Evolutionary conservation across 2,329 filamentous ascomycete genomes (phyloP), one percentile per base, ranked within the genome.

Genomic region (Diaporthe longicolla): DNA sequence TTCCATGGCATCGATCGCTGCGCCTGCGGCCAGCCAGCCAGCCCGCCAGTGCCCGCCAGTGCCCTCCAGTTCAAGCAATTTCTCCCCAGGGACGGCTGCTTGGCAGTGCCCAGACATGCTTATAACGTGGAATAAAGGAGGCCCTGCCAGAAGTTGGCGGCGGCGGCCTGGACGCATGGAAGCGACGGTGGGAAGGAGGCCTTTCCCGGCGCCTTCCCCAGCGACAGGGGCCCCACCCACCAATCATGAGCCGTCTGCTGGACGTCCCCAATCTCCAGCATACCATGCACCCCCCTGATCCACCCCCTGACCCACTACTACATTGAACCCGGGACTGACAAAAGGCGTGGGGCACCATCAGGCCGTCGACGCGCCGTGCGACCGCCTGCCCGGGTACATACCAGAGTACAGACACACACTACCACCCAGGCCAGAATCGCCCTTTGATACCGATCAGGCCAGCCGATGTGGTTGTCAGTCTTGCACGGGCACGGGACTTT

Each of bases 271-370:
- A 71, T 73, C 68, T 73, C 72, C 72, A 73, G 72, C 32, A 63
- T 55, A 8, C 68, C 72, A 54, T 26, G 59, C 57, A 45, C 57
- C 13, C 69, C 58, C 58, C 70, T 73, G 59, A 45, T 61, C 69
- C 59, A 65, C 72, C 72, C 73, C 73, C 69, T 72, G 69, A 68
- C 69, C 73, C 73, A 50, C 71, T 59, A 54, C 59, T 57, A 59
- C 70, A 71, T 45, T 71, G 45, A 61, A 13, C 43, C 50, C 54
- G 55, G 40, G 40, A 70, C 50, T 58, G 52, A 50, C 50, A 59
- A 50, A 37, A 37, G 21, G 45, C 61, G 61, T 66, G 61, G 61
- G 61, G 61, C 61, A 26, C 59, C 40, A 45, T 32, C 59, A 66
- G 61, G 24, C 45, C 61, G 21, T 29, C 48, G 57, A 63, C 40